Percentiles rank a stretch among this genome's conserved stretches.
Conservation (phyloP, 2,329 filamentous ascomycete genomes). For the Dissoconium aciculare region DNA sequence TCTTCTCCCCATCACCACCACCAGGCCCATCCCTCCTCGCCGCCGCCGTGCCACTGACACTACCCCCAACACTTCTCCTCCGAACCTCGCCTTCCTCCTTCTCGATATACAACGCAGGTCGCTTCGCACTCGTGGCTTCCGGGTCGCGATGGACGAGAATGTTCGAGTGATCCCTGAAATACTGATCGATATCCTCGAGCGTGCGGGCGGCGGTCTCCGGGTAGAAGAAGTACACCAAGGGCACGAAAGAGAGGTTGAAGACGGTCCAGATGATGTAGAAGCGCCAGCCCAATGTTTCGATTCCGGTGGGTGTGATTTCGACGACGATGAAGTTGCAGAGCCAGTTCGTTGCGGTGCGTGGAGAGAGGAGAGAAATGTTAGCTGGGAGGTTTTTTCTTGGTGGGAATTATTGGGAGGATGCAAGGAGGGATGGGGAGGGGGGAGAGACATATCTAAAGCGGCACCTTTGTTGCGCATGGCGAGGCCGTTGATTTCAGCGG, state of each 20-base stretch:
- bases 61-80: too few relatives aligned
- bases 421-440: background rate
- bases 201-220: conserved; percentile 22
- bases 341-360: conserved; percentile 37
- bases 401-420: too few relatives aligned
- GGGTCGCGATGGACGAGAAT: conserved; percentile 36
- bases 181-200: conserved; percentile 21
- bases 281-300: conserved; percentile 18
- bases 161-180: conserved; percentile 13
- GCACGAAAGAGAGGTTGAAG: conserved; percentile 36
- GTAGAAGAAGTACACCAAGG: conserved; percentile 29
- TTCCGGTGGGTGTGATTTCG: conserved; percentile 20
- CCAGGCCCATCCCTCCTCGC: too few relatives aligned
- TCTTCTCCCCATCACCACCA: too few relatives aligned
- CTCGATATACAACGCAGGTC: conserved; percentile 36
- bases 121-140: conserved; percentile 31
- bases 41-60: too few relatives aligned
- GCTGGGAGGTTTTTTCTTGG: too few relatives aligned
- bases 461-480: conserved; percentile 36
- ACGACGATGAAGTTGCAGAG: conserved; percentile 33
- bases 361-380: background rate
- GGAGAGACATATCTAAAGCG: conserved; percentile 23
- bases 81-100: conserved; percentile 29
- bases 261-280: conserved; percentile 35
- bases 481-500: conserved; percentile 37